phyloP scores from a whole-genome alignment of 257 asterid genomes.

The Apocynum venetum region DNA sequence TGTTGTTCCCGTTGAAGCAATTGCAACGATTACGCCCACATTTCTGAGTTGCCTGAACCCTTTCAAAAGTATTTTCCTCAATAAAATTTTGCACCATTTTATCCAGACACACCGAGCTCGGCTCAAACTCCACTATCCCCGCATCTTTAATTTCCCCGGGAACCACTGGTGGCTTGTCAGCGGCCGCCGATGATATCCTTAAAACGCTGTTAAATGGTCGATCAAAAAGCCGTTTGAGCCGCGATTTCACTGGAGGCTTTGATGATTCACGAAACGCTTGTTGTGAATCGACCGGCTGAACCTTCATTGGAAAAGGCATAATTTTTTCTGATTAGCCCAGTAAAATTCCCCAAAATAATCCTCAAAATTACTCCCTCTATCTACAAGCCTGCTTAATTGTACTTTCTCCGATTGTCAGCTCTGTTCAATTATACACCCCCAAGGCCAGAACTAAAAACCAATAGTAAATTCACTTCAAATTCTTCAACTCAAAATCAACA shows the following conservation, averaged over 20 bases:
- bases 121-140: slow-evolving; percentile 56
- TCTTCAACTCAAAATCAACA: slow-evolving; percentile 1
- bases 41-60: slow-evolving; percentile 43
- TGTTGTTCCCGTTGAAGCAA: slow-evolving; percentile 37
- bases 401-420: neutral
- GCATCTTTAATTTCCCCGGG: slow-evolving; percentile 35
- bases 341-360: slow-evolving; percentile 5
- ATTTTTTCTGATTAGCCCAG: neutral
- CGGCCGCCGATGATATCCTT: slow-evolving; percentile 49
- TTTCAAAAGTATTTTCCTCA: slow-evolving; percentile 60
- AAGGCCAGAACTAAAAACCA: neutral
- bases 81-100: slow-evolving; percentile 85
- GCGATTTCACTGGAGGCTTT: slow-evolving; percentile 54
- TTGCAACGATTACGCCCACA: slow-evolving; percentile 39
- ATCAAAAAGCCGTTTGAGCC: slow-evolving; percentile 82
- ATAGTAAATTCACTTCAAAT: neutral
- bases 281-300: slow-evolving; percentile 71
- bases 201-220: slow-evolving; percentile 73
- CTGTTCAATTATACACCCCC: neutral
- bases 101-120: slow-evolving; percentile 80
- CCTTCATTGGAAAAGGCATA: slow-evolving; percentile 69
- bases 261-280: slow-evolving; percentile 26
- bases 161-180: slow-evolving; percentile 29
- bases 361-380: neutral
- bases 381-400: neutral